A percentile compares a stretch with the other conserved stretches of the same genome.
Conservation (phyloP, 1,284 basidiomycete genomes). For the Ceratobasidium sp. region DNA sequence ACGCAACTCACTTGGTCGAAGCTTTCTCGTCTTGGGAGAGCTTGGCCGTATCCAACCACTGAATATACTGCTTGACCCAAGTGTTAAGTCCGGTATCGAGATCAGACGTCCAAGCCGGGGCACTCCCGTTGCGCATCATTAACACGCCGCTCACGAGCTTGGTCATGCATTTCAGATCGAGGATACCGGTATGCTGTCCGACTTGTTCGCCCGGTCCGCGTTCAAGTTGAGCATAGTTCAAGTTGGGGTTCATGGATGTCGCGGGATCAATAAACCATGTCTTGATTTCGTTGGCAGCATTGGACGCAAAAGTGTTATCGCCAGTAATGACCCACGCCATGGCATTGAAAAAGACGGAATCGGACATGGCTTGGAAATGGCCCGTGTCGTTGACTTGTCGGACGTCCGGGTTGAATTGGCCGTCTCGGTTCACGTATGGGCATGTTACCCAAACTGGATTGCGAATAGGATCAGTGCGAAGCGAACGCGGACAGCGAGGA, state of each 20-base stretch:
- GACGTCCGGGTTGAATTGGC: slow-evolving; percentile 50
- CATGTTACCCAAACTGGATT: slow-evolving; percentile 45
- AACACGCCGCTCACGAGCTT: slow-evolving; percentile 47
- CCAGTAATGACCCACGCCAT: slow-evolving; percentile 49
- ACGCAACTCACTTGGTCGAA: slow-evolving; percentile 44
- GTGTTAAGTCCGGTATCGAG: slow-evolving; percentile 43
- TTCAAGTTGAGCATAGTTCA: slow-evolving; percentile 50
- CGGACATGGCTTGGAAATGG: slow-evolving; percentile 47
- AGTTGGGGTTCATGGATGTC: slow-evolving; percentile 51
- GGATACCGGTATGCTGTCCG: slow-evolving; percentile 45
- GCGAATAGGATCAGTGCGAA: not conserved
- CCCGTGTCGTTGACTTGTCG: slow-evolving; percentile 47
- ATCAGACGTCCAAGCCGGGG: slow-evolving; percentile 44
- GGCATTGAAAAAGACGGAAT: slow-evolving; percentile 49
- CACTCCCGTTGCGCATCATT: slow-evolving; percentile 43
- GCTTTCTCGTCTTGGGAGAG: slow-evolving; percentile 45
- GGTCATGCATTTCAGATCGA: slow-evolving; percentile 46
- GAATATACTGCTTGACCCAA: slow-evolving; percentile 45
- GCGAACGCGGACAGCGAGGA: not conserved
- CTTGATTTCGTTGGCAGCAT: slow-evolving; percentile 44
- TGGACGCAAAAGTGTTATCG: slow-evolving; percentile 42
- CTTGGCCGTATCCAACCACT: slow-evolving; percentile 45
- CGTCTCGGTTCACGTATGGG: slow-evolving; percentile 46
- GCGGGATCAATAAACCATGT: slow-evolving; percentile 48
- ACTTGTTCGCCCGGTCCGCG: slow-evolving; percentile 47